Evolutionary conservation across 148 eudicot species (phyloP), one percentile per base, ranked within the genome.

Genomic region (Mesembryanthemum crystallinum): DNA sequence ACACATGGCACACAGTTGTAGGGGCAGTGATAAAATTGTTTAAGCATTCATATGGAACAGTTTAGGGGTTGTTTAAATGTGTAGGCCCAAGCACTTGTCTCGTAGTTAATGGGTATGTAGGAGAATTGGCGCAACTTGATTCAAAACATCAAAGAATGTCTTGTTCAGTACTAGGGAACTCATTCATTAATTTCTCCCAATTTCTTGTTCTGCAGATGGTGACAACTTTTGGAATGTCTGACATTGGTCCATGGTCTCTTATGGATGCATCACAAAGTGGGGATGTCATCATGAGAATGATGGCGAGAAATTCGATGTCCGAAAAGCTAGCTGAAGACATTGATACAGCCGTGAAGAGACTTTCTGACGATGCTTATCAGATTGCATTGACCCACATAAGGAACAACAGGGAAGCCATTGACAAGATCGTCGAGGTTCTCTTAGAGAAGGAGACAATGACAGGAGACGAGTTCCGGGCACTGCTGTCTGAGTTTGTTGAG

Each of bases 291-390:
- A 92, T 95, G 99, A 85, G 99, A 86, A 95, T 95, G 99, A 95
- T 92, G 99, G 97, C 99, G 6, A 86, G 99, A 69, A 95, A 95
- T 65, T 92, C 97, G n/a, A 95, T 95, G 99, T 95, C 99, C 0
- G 99, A 92, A 77, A 95, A 57, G 83, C 96, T 95, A 1, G 99
- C 99, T 6, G 97, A 92, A 86, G 99, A 95, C 67, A 95, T 95
- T 28, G 99, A 95, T 77, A 55, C 84, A 67, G 99, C 99, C 15
- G 85, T 95, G 33, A 95, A 92, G 88, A 89, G 82, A 72, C 55
- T 95, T 39, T 89, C 99, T 0, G 99, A 95, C 39, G 80, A 76
- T 30, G 99, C 99, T 15, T 95, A 95, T 37, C 85, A 88, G 82
- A 91, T 95, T 42, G 97, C 99, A 15, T 86, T 95, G 81, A 80